These are phyloP conservation scores for Veloboletus limbatus DNA, from an alignment of 1,284 basidiomycete species.

Conservation along the genomic window DNA sequence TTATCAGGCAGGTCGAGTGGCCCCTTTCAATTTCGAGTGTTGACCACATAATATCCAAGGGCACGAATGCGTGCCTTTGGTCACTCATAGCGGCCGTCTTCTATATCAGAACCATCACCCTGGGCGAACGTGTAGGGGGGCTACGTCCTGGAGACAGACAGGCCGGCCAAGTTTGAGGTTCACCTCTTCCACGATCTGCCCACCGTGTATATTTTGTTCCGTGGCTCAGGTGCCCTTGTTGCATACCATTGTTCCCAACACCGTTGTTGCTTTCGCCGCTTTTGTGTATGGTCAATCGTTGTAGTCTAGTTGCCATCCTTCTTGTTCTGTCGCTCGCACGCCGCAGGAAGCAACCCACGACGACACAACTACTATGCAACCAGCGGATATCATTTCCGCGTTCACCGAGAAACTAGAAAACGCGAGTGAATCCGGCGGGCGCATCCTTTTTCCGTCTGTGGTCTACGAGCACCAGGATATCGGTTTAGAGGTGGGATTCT, in stretches of 20 bases:
- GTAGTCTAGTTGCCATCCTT: conserved; percentile 8
- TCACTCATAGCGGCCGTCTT: conserved; percentile 65
- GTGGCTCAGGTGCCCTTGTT: not conserved
- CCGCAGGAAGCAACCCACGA: conserved; percentile 10
- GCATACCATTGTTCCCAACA: not conserved
- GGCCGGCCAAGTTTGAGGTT: conserved; percentile 51
- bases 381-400: conserved; percentile 54
- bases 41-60: conserved; percentile 41
- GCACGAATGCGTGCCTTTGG: conserved; percentile 73
- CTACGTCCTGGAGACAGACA: conserved; percentile 60
- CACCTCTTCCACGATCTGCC: not conserved
- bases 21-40: not conserved
- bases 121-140: conserved; percentile 65
- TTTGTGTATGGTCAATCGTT: not conserved
- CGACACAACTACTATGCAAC: conserved; percentile 19
- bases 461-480: conserved; percentile 56
- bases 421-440: conserved; percentile 64
- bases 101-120: conserved; percentile 59
- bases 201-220: not conserved
- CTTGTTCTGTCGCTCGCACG: conserved; percentile 17
- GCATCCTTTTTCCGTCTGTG: conserved; percentile 76
- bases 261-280: not conserved
- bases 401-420: conserved; percentile 58
- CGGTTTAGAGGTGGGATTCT: conserved; percentile 55
- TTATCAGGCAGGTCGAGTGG: conserved; percentile 65